Conservation (phyloP, 1,284 basidiomycete genomes). For the Albatrellus sp. region DNA sequence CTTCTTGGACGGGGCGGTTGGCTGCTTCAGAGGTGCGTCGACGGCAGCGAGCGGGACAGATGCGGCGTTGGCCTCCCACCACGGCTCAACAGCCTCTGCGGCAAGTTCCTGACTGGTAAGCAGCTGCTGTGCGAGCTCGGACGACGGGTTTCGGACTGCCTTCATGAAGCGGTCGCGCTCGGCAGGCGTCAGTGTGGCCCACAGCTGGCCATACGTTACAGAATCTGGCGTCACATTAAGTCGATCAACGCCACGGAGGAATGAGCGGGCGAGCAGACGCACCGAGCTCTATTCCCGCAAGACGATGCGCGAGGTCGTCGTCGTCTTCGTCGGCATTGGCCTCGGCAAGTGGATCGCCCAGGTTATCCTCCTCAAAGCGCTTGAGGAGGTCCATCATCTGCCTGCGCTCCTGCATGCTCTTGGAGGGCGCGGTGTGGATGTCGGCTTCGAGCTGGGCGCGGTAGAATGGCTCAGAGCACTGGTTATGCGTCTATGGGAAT, state of each 20-base stretch:
- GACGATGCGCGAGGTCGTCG: conserved; percentile 34
- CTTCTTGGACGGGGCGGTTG: conserved; percentile 8
- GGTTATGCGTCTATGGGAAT: conserved; percentile 38
- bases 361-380: conserved; percentile 52
- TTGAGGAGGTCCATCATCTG: conserved; percentile 60
- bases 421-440: conserved; percentile 41
- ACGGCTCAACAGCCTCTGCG: conserved; percentile 35
- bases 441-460: conserved; percentile 54
- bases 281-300: conserved; percentile 55
- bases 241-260: neutral
- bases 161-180: conserved; percentile 49
- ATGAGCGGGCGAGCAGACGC: conserved; percentile 11
- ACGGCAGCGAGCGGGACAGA: neutral
- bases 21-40: conserved; percentile 5
- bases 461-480: conserved; percentile 71
- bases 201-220: conserved; percentile 46
- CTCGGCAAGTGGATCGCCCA: conserved; percentile 18
- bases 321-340: conserved; percentile 30
- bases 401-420: conserved; percentile 37
- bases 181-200: conserved; percentile 42
- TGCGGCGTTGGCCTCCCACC: conserved; percentile 38
- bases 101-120: conserved; percentile 46
- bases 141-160: conserved; percentile 43
- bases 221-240: conserved; percentile 26
- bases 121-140: conserved; percentile 43